A percentile compares a stretch with the other conserved stretches of the same genome.
Conservation (phyloP, 208 protist genomes). For the Trypanosoma conorhini region DNA sequence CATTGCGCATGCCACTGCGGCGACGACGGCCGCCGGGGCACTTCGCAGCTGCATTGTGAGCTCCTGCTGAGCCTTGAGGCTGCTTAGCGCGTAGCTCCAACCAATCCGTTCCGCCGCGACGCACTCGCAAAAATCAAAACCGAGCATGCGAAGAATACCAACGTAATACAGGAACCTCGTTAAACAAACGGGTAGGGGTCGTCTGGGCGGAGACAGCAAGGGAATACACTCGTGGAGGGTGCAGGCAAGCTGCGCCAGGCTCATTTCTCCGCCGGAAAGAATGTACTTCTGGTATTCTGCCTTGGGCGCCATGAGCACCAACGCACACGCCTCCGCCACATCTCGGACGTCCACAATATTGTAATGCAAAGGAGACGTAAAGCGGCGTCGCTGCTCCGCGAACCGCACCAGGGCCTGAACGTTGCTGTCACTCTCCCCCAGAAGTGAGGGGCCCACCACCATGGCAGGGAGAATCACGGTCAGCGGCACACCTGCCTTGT, state of each 20-base stretch:
- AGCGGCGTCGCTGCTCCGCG: conserved; percentile 1
- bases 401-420: conserved; percentile 3
- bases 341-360: conserved; percentile 29
- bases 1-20: conserved; percentile 5
- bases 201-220: background rate
- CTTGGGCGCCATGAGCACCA: background rate
- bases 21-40: background rate
- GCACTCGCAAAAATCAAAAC: conserved; percentile 9
- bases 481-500: conserved; percentile 10
- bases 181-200: conserved; percentile 1
- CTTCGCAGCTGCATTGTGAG: conserved; percentile 11
- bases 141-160: background rate
- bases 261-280: conserved; percentile 24
- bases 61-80: conserved; percentile 12
- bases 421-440: conserved; percentile 24
- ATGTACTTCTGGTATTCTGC: conserved; percentile 24
- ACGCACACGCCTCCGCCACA: conserved; percentile 20
- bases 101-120: background rate
- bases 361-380: conserved; percentile 14
- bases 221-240: conserved; percentile 2
- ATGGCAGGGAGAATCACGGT: conserved; percentile 16
- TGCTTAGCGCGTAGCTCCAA: conserved; percentile 15
- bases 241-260: conserved; percentile 9
- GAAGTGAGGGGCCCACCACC: conserved; percentile 19
- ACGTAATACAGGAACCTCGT: background rate